phyloP scores from a whole-genome alignment of 2,329 filamentous ascomycete genomes.

The Fusarium acutatum region DNA sequence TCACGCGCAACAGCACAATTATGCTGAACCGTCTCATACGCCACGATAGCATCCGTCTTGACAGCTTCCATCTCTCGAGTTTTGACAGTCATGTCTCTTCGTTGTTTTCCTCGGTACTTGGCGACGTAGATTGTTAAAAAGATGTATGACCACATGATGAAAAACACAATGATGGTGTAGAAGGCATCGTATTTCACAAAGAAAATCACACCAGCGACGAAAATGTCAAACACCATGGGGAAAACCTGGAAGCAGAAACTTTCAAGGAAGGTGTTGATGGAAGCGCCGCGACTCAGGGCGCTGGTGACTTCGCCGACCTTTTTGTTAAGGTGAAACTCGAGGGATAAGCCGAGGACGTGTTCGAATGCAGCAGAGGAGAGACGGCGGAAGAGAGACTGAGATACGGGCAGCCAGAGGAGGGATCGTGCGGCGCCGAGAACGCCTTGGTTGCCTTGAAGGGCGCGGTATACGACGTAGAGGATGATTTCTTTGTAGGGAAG shows the following conservation, averaged over 20 bases:
- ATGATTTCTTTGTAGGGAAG: constrained; percentile 54
- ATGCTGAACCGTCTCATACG: constrained; percentile 68
- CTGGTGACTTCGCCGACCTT: constrained; percentile 61
- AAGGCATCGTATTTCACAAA: constrained; percentile 56
- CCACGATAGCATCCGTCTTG: constrained; percentile 59
- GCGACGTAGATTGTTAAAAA: constrained; percentile 61
- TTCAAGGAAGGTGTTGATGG: constrained; percentile 60
- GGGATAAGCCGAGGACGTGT: constrained; percentile 55
- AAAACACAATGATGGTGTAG: constrained; percentile 58
- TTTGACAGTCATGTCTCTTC: constrained; percentile 55
- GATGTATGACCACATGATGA: constrained; percentile 60
- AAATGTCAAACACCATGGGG: constrained; percentile 60
- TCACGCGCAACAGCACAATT: constrained; percentile 69
- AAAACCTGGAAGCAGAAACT: constrained; percentile 58
- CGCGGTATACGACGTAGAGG: constrained; percentile 55
- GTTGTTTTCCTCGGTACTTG: constrained; percentile 54
- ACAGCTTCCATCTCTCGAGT: constrained; percentile 58
- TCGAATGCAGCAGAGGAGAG: constrained; percentile 57
- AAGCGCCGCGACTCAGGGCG: constrained; percentile 56
- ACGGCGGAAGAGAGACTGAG: constrained; percentile 53
- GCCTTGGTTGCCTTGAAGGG: constrained; percentile 57
- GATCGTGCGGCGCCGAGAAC: constrained; percentile 52
- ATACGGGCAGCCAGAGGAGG: constrained; percentile 59
- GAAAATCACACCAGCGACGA: constrained; percentile 58
- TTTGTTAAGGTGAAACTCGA: constrained; percentile 62